Evolutionary conservation across 2,329 filamentous ascomycete species (phyloP).

Genomic region (Esteya vermicola): DNA sequence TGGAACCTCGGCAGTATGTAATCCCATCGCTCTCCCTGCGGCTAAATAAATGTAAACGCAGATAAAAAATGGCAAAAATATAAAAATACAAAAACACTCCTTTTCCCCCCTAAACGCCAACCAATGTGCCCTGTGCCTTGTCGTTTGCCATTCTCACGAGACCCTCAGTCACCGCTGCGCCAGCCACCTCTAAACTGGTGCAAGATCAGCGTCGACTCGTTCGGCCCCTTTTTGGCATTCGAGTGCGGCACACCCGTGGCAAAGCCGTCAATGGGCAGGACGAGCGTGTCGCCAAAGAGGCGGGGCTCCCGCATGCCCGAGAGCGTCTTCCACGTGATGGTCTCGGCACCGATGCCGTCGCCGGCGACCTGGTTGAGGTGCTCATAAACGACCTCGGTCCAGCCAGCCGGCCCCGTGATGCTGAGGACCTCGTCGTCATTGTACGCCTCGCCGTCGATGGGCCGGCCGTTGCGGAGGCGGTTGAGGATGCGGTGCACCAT

Average conservation of each 20-base stretch:
- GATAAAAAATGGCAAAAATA: background rate
- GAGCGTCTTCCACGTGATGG: conserved; percentile 9
- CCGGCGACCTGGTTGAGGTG: conserved; percentile 12
- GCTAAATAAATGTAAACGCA: background rate
- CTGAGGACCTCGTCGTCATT: conserved; percentile 15
- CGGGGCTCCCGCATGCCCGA: conserved; percentile 9
- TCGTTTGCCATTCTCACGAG: background rate
- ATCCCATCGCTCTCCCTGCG: too few relatives aligned
- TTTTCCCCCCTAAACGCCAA: too few relatives aligned
- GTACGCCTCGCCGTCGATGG: conserved; percentile 1
- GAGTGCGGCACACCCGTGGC: conserved; percentile 12
- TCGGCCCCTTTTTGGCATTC: conserved; percentile 2
- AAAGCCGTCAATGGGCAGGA: conserved; percentile 13
- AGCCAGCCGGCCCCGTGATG: conserved; percentile 17
- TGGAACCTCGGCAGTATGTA: too few relatives aligned
- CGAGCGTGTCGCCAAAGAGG: conserved; percentile 11
- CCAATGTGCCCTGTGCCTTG: too few relatives aligned
- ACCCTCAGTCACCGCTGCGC: conserved; percentile 1
- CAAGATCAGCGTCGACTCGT: conserved; percentile 2
- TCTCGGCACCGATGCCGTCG: conserved; percentile 4
- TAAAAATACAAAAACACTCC: background rate
- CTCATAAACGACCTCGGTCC: conserved; percentile 17
- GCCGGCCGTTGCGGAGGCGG: background rate
- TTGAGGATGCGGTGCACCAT: conserved; percentile 15
- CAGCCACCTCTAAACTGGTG: conserved; percentile 9